phyloP scores from a whole-genome alignment of 352 stramenopile genomes.

The Plasmopara viticola region DNA sequence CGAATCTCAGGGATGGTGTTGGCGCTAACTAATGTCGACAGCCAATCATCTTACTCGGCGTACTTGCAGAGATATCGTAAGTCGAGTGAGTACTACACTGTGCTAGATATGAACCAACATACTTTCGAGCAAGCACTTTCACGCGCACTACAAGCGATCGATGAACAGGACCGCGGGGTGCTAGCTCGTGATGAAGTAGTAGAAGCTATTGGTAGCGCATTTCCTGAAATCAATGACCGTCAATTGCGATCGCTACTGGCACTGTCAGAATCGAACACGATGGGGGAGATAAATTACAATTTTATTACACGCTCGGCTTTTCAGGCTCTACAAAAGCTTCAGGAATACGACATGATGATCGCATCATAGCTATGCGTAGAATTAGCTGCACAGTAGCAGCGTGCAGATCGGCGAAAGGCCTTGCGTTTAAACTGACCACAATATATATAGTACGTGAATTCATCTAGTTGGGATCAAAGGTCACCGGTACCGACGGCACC shows the following conservation, averaged over 20 bases:
- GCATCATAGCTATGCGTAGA: constrained; percentile 33
- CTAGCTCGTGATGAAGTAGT: constrained; percentile 50
- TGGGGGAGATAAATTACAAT: constrained; percentile 68
- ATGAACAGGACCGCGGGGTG: constrained; percentile 52
- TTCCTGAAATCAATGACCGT: constrained; percentile 53
- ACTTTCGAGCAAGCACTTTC: constrained; percentile 70
- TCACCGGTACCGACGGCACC: constrained; percentile 51
- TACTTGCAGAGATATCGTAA: constrained; percentile 64
- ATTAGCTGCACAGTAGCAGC: too few species aligned
- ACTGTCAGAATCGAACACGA: constrained; percentile 54
- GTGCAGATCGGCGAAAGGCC: constrained; percentile 2
- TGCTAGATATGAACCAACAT: constrained; percentile 77
- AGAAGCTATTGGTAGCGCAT: constrained; percentile 49
- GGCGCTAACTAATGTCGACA: constrained; percentile 59
- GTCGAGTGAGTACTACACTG: constrained; percentile 68
- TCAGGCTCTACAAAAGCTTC: constrained; percentile 67
- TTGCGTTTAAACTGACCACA: constrained; percentile 17
- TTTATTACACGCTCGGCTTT: constrained; percentile 65
- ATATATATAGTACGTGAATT: constrained; percentile 13
- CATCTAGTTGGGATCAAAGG: constrained; percentile 30
- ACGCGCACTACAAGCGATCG: constrained; percentile 51
- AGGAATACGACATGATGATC: constrained; percentile 83
- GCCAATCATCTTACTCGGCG: constrained; percentile 46
- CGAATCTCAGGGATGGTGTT: constrained; percentile 68
- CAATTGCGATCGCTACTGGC: constrained; percentile 62